These are phyloP conservation scores for Corymbia calophylla DNA, from an alignment of 441 rosid species.

Conservation along the genomic window DNA sequence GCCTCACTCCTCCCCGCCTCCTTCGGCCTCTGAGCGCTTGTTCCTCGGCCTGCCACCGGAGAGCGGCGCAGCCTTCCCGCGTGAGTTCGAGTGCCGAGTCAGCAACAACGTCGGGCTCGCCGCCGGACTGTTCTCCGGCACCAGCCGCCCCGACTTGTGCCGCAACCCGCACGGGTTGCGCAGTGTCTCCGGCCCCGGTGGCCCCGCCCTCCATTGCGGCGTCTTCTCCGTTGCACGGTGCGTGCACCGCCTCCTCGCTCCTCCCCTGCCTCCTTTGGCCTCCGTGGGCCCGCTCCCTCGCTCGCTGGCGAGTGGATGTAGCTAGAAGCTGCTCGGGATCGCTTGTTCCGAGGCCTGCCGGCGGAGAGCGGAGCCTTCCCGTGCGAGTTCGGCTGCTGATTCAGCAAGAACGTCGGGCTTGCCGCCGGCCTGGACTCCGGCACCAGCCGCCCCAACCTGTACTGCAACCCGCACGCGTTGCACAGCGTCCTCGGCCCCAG, in stretches of 20 bases:
- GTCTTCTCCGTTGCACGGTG: slow-evolving; percentile 22
- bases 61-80: slow-evolving; percentile 36
- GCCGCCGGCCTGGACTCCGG: slow-evolving; percentile 57
- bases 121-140: slow-evolving; percentile 54
- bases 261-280: slow-evolving; percentile 16
- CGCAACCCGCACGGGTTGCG: slow-evolving; percentile 59
- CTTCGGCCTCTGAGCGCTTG: slow-evolving; percentile 1
- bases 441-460: slow-evolving; percentile 51
- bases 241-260: slow-evolving; percentile 19
- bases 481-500: slow-evolving; percentile 45
- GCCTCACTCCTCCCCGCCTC: slow-evolving; percentile 24
- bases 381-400: slow-evolving; percentile 58
- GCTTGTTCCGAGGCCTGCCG: background rate
- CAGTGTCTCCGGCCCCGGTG: slow-evolving; percentile 44
- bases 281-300: slow-evolving; percentile 14
- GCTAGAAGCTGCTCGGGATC: background rate
- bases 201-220: slow-evolving; percentile 54
- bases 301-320: slow-evolving; percentile 4
- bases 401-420: slow-evolving; percentile 50
- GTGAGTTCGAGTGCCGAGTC: slow-evolving; percentile 59
- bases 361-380: slow-evolving; percentile 31
- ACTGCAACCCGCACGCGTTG: slow-evolving; percentile 50
- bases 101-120: slow-evolving; percentile 51
- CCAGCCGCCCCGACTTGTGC: slow-evolving; percentile 51
- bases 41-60: background rate